Evolutionary conservation across 2,329 filamentous ascomycete species (phyloP), one percentile per base, ranked within the genome.

Genomic region (Metarhizium anisopliae): DNA sequence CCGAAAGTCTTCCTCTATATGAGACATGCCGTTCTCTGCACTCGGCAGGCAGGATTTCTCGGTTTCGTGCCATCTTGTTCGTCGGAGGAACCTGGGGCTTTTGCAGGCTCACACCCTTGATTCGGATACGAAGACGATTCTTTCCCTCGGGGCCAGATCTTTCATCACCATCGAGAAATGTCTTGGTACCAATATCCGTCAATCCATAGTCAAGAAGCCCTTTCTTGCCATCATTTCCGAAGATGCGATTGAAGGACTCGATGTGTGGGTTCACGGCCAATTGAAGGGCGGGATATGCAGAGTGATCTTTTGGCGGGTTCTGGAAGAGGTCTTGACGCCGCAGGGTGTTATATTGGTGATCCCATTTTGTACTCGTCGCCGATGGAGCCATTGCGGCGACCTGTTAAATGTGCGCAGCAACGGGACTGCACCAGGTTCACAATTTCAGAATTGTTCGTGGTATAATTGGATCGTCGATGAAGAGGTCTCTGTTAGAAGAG

Each of bases 201-300:
- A 97, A 71, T 13, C 81, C 91, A 61, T 90, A 85, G 52, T 87
- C 82, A 54, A 99, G 66, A 56, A 84, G 69, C 47, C 77, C 71
- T 14, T 68, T 70, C 60, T 71, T 73, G 52, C 89, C 90, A 71
- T 86, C 80, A 56, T 80, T 77, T 36, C 85, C 82, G 68, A 96
- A 95, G 51, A 97, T 79, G 53, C 85, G 85, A 76, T 99, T 96
- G 82, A 96, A 99, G 6, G 94, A 94, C 66, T 96, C 86, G 64
- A 97, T 87, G 72, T 99, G 94, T 52, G 94, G 94, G 61, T 89
- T 81, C 58, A 97, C 85, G n/a, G 93, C 89, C 59, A 82, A 82
- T 64, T 92, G 87, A 51, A 99, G 83, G 25, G 88, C 82, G 14
- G 94, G 94, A 67, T 95, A 97, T 57, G 93, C 90, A 10, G 88